Evolutionary conservation across 257 asterid species (phyloP).

Genomic region (Rehmannia glutinosa): DNA sequence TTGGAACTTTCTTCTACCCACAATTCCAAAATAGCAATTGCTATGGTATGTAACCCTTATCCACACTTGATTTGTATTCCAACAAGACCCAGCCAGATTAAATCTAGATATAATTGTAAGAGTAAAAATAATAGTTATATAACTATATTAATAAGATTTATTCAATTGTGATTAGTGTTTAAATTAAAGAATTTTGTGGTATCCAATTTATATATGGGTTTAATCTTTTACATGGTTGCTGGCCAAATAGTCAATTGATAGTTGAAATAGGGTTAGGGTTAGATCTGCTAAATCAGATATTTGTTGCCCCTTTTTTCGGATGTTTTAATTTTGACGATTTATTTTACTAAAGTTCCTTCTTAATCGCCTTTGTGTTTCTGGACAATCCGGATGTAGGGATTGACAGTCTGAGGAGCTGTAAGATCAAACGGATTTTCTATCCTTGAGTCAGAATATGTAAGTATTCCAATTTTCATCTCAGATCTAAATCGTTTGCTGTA

Average conservation of each 20-base stretch:
- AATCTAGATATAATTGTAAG: slow-evolving; percentile 7
- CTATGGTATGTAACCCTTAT: no score
- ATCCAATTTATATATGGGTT: neutral
- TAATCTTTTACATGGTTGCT: slow-evolving; percentile 7
- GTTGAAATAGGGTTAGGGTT: slow-evolving; percentile 40
- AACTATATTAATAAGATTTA: neutral
- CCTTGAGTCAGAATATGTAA: slow-evolving; percentile 13
- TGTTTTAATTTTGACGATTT: neutral
- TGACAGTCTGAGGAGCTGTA: slow-evolving; percentile 24
- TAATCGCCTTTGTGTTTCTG: slow-evolving; percentile 9
- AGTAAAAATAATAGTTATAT: neutral
- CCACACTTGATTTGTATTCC: slow-evolving; percentile 14
- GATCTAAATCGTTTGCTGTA: slow-evolving; percentile 9
- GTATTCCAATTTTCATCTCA: neutral
- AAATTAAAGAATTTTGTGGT: neutral
- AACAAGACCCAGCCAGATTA: slow-evolving; percentile 3
- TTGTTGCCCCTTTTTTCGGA: neutral
- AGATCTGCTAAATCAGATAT: slow-evolving; percentile 34
- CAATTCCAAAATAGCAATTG: no score
- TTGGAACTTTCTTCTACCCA: slow-evolving; percentile 13
- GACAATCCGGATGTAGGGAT: slow-evolving; percentile 17
- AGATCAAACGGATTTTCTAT: neutral
- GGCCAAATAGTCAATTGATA: slow-evolving; percentile 11
- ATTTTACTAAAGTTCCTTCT: neutral
- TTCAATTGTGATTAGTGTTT: slow-evolving; percentile 5